Conservation (phyloP, 2,329 filamentous ascomycete genomes). For the Aspergillus latus region DNA sequence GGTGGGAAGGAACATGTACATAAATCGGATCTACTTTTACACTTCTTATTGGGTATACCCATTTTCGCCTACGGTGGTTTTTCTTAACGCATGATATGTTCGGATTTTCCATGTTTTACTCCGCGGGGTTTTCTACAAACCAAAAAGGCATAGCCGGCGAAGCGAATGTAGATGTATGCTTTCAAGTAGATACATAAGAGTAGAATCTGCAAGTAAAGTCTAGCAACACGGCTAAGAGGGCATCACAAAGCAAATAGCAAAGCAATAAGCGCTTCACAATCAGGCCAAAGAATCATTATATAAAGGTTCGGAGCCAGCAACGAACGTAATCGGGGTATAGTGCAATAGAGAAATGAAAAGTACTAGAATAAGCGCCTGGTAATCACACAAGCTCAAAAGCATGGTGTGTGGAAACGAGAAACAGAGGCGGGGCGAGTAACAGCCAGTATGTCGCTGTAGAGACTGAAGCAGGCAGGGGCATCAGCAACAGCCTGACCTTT, state of each 20-base stretch:
- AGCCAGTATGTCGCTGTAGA: too few species aligned
- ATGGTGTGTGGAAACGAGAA: neutral
- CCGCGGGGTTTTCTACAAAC: neutral
- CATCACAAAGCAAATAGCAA: neutral
- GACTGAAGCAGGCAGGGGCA: neutral
- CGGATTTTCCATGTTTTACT: neutral
- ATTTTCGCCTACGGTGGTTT: neutral
- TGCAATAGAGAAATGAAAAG: conserved; percentile 4
- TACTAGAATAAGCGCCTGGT: too few species aligned
- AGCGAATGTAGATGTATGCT: neutral
- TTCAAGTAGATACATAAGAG: neutral
- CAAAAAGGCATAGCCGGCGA: neutral
- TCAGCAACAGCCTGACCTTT: conserved; percentile 45
- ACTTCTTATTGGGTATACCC: neutral
- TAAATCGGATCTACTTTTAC: neutral
- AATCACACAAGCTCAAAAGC: neutral
- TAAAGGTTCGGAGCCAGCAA: neutral
- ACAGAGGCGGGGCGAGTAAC: neutral
- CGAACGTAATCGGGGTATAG: conserved; percentile 7
- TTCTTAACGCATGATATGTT: neutral
- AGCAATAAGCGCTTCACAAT: neutral
- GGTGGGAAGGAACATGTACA: neutral
- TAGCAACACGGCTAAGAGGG: neutral
- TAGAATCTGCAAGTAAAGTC: neutral
- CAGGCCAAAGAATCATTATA: neutral